Base-by-base conservation (phyloP, 257 asterid species). In the Salvia rosmarinus region DNA sequence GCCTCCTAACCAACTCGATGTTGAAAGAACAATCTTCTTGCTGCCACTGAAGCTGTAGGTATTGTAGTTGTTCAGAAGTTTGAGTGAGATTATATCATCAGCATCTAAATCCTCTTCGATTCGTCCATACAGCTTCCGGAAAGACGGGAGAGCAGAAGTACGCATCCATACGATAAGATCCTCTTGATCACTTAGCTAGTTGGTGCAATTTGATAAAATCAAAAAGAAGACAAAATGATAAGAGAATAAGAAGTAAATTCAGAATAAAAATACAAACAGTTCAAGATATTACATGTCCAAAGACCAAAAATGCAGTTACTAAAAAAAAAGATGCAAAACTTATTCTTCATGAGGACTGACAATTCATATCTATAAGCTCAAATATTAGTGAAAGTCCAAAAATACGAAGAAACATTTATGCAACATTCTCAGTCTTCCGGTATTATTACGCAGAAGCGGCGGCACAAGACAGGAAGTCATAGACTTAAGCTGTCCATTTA, bases 111-210 rank as follows among this genome's bases (percentile, higher is more conserved):
- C 94, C 73, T 77, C 87, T 73, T 89, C 96, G 17, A 89, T 84
- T 78, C 82, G 85, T 72, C 96, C 96, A 75, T 89, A 87, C 76
- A 87, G 61, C 82, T 89, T 89, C 54, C 91, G 87, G 52, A 89
- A 89, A 49, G 79, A 82, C 40, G 94, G 91, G 23, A 89, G 84
- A 62, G 91, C 96, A 57, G 96, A 85, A 71, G 88, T 85, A 46
- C 94, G 88, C 96, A 89, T 89, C 96, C 96, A 89, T 55, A 89
- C 85, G 44, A 87, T 87, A 73, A 89, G 91, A 79, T 89, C 93
- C 77, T 87, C 96, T 80, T 89, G 96, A 75, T 87, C 88, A 72
- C 83, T 85, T 58, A 87, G 85, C 96, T 89, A 72, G 64, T 78
- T 59, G 71, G 64, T 75, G 73, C 78, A 76, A 84, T 72, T 57